Evolutionary conservation across 306 rosid species (phyloP).

Genomic region (Adenanthera pavonina): DNA sequence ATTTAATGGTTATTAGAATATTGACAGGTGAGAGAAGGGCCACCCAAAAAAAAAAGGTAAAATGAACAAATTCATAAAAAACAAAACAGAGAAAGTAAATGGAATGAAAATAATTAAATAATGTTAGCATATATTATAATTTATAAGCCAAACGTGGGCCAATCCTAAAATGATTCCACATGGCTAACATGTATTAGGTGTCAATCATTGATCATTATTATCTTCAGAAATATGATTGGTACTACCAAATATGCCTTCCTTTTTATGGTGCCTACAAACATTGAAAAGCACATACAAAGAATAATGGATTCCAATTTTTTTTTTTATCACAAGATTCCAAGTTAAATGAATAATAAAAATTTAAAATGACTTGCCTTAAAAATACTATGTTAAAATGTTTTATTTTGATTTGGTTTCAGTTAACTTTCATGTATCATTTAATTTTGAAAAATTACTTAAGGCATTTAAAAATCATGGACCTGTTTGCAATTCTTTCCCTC

Average conservation of each 20-base stretch:
- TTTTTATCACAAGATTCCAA: too few relatives aligned
- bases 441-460: not conserved
- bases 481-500: not conserved
- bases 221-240: not conserved
- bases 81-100: not conserved
- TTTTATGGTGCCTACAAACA: not conserved
- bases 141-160: not conserved
- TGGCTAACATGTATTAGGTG: not conserved
- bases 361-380: not conserved
- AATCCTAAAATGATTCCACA: conserved; percentile 7
- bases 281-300: too few relatives aligned
- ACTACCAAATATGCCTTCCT: not conserved
- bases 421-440: not conserved
- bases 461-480: not conserved
- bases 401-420: not conserved
- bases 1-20: not conserved
- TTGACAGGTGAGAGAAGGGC: not conserved
- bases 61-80: not conserved
- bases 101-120: not conserved
- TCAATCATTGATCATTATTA: not conserved
- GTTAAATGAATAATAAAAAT: too few relatives aligned
- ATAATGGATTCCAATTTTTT: too few relatives aligned
- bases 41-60: not conserved
- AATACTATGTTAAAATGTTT: not conserved
- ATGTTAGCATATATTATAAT: not conserved